phyloP scores from a whole-genome alignment of 345 rosid species.

The Gossypium anomalum region DNA sequence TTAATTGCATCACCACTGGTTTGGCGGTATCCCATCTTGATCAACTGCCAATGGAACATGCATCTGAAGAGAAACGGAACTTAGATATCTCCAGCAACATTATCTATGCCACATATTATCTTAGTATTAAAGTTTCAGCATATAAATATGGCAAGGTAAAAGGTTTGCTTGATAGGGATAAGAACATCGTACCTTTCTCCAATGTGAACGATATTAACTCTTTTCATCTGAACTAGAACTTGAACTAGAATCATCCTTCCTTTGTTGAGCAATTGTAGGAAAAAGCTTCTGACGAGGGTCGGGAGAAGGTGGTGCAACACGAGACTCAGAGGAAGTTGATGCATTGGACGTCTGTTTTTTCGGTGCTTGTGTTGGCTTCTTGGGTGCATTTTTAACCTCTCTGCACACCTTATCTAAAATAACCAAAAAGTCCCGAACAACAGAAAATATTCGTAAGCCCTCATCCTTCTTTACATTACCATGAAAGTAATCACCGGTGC shows the following conservation, averaged over 20 bases:
- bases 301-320: slow-evolving; percentile 29
- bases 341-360: slow-evolving; percentile 48
- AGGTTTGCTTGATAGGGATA: neutral
- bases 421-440: slow-evolving; percentile 78
- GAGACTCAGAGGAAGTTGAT: slow-evolving; percentile 46
- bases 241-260: slow-evolving; percentile 39
- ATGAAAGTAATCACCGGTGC: slow-evolving; percentile 92
- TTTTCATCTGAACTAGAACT: slow-evolving; percentile 65
- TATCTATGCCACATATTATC: neutral
- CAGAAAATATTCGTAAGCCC: slow-evolving; percentile 69
- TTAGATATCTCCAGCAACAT: neutral
- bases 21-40: neutral
- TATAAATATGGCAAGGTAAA: neutral
- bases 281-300: slow-evolving; percentile 59
- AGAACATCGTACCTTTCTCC: slow-evolving; percentile 17
- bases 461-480: slow-evolving; percentile 93
- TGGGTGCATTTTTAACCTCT: slow-evolving; percentile 66
- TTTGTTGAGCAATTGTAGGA: slow-evolving; percentile 70
- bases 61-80: neutral
- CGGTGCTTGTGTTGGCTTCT: slow-evolving; percentile 36
- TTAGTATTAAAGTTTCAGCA: neutral
- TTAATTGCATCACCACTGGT: neutral
- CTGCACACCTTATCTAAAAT: slow-evolving; percentile 80
- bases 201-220: slow-evolving; percentile 2
- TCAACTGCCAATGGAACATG: neutral